These are phyloP conservation scores for Puccinia coronata DNA, from an alignment of 1,284 basidiomycete genomes.

Conservation along the genomic window DNA sequence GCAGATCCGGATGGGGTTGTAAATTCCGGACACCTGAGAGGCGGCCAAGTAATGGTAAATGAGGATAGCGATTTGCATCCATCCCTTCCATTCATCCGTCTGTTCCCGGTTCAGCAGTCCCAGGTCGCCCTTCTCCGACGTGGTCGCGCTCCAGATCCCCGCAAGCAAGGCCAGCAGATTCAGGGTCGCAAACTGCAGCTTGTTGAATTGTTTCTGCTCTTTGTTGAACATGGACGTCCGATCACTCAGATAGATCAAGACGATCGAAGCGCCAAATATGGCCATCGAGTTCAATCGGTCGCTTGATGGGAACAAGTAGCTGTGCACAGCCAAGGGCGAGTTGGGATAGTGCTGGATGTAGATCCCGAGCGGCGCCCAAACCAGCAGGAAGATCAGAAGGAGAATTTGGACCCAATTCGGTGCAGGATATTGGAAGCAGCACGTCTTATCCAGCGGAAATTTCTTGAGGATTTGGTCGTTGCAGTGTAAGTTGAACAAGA, in stretches of 20 bases:
- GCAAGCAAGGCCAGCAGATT: slow-evolving; percentile 64
- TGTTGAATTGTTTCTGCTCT: slow-evolving; percentile 78
- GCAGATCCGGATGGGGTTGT: slow-evolving; percentile 81
- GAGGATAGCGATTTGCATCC: slow-evolving; percentile 89
- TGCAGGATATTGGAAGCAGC: slow-evolving; percentile 74
- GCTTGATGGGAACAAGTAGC: slow-evolving; percentile 60
- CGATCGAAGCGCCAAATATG: slow-evolving; percentile 69
- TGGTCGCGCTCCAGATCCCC: slow-evolving; percentile 70
- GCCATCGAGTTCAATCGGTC: slow-evolving; percentile 61
- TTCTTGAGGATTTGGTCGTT: slow-evolving; percentile 71
- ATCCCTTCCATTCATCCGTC: slow-evolving; percentile 92
- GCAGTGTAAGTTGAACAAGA: slow-evolving; percentile 78
- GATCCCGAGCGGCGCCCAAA: slow-evolving; percentile 66
- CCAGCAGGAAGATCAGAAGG: slow-evolving; percentile 64
- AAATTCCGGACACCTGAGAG: slow-evolving; percentile 82
- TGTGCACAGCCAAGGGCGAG: slow-evolving; percentile 51
- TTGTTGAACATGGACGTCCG: slow-evolving; percentile 79
- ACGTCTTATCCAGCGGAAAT: slow-evolving; percentile 76
- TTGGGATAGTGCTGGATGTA: slow-evolving; percentile 56
- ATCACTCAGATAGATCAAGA: slow-evolving; percentile 74
- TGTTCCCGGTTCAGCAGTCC: slow-evolving; percentile 86
- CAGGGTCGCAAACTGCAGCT: slow-evolving; percentile 69
- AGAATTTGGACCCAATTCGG: slow-evolving; percentile 68
- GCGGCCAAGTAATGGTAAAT: slow-evolving; percentile 86
- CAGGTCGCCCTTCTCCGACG: slow-evolving; percentile 71